Base-by-base conservation (phyloP, 208 protist species). In the Trypanosoma platydactyli region DNA sequence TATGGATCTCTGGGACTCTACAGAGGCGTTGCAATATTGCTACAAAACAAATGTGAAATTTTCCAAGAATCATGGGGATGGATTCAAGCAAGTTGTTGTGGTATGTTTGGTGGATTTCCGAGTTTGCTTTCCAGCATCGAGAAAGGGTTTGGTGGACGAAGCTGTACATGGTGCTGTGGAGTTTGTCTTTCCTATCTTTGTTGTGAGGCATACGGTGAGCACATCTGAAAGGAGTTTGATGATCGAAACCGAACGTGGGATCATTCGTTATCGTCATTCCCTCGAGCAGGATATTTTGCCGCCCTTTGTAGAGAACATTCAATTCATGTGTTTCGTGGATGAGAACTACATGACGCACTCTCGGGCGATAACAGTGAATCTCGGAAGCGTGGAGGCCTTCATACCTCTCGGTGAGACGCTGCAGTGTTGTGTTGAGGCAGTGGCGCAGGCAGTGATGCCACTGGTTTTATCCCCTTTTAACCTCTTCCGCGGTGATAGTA, bases 391-490 rank as follows among this genome's bases (percentile, higher is more conserved):
- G 7, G 70, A 77, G 61, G 72, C 70, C 7, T 62, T 61, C 53
- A 62, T 84, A 5, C 78, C 78, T 0, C 42, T 75, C 42, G 78
- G 73, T 3, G 64, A 76, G 29, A 65, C 44, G 5, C 48, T 84
- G 5, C 69, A 68, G 16, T 65, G 45, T 48, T 80, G 73, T 69
- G 63, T 69, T 20, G 78, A 80, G 46, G 68, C 78, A 4, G 16
- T 80, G 3, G 64, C 66, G 12, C 63, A 68, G 48, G 60, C 70
- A 1, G 24, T 80, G 25, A 22, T 80, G 50, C 78, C 73, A 27
- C 18, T 84, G 9, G 41, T 64, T 25, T 27, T 3, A 22, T 33
- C 44, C 33, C 30, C 58, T 27, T n/a, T 52, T 20, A 55, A 12
- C 6, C n/a, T 18, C 22, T 44, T 20, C 38, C 52, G 27, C 9